Base-by-base conservation (phyloP, 805 yeast species). In the Kodamaea neixiangensis region DNA sequence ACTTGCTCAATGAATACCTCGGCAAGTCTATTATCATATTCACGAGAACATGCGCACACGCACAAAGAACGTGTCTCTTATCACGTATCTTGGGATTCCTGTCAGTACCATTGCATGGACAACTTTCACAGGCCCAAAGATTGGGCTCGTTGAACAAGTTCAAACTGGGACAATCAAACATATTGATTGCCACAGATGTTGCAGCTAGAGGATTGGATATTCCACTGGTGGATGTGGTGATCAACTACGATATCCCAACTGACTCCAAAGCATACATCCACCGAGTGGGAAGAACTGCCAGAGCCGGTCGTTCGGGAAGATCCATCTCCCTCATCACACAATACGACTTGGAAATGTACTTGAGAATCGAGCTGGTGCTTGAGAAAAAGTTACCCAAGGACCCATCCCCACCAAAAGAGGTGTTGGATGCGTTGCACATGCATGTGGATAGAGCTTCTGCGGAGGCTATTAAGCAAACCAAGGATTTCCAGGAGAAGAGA, bases 71-170 rank as follows among this genome's bases (percentile, higher is more conserved):
- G 2, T 89, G 97, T 0, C 76, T 89, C 48, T 70, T 93, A 54
- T 83, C 92, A 1, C 82, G 96, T 52, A 78, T 86, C 38, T 73
- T 93, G 21, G 97, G 96, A 18, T 92, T 93, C 64, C 78, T 87
- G 15, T 93, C 97, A 1, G 88, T 91, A 18, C 98, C 99, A 3
- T 77, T 93, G 53, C 97, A 93, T 64, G 99, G 99, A 31, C 97
- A 93, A 69, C 70, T 89, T 55, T 77, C 91, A 3, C 97, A 89
- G 66, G 80, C 91, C 20, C 93, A 89, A 64, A 77, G 97, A 65
- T 78, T 89, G 47, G 94, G 96, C 22, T 87, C 93, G 0, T 72
- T 88, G 57, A 89, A 87, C 67, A 81, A 87, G 60, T 88, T 88
- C 72, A 88, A 87, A 65, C 75, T 88, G 7, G 90, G 92, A 9